Evolutionary conservation across 2,329 filamentous ascomycete species (phyloP), one percentile per base, ranked within the genome.

Genomic region (Talaromyces piceae): DNA sequence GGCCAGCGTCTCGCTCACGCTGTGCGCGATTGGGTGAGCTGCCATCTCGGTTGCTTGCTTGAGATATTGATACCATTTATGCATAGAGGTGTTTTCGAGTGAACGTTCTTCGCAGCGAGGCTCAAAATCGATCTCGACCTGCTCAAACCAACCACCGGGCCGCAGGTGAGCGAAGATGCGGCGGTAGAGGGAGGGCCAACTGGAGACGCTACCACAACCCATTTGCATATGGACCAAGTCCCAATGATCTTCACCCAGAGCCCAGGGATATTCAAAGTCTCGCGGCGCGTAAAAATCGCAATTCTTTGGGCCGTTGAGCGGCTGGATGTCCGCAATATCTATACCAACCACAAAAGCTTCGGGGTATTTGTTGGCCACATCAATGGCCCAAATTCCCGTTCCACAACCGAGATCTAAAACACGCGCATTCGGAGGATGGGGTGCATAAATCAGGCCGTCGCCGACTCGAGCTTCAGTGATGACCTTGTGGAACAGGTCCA

Each of bases 321-420:
- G 81, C 61, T 84, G 82, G 52, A 83, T 83, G 47, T 78, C 75
- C 37, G 78, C 76, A 20, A 86, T 69, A 62, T 86, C 83, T 23
- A 83, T 65, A 22, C 82, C 83, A 22, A 78, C 64, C 46, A 86
- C 80, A 65, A 82, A 78, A 47, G 81, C 77, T 18, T 78, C 62
- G 11, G 73, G 73, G 62, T 80, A 83, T 64, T 75, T 75, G 79
- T 87, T 83, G 56, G 87, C 86, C 71, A 95, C 86, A 58, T 91
- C 86, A 60, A 94, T 87, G 37, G 86, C 82, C 91, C 91, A 97
- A 55, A 95, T 91, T 33, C 89, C 90, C 1, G 89, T 95, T 18
- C 91, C 91, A 56, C 86, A 91, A 39, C 90, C 91, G 49, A 95
- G 62, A 59, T 83, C 81, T 50, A 83, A 71, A 55, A 83, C 77